Base-by-base conservation (phyloP, 768 basidiomycete genomes). In the Tephrocybe sp. region DNA sequence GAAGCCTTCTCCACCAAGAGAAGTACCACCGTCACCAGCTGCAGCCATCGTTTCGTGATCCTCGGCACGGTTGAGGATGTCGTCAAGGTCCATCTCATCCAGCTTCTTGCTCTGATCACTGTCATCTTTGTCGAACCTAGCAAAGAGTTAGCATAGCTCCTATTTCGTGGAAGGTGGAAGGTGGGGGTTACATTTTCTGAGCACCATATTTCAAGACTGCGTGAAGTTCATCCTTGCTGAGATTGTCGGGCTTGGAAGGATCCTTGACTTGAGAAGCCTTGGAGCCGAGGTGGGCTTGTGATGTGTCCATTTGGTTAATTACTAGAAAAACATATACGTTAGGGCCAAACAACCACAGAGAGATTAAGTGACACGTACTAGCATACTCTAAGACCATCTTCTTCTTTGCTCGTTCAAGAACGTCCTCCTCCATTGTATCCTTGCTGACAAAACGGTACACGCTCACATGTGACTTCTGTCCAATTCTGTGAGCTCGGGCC, bases 371-470 rank as follows among this genome's bases (percentile, higher is more conserved):
- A 53, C 45, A 89, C 94, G 66, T 70, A 98, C 95, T 98, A 37
- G 97, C 97, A 76, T 98, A 97, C 69, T 99, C 97, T 56, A 99
- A 76, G 38, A 98, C 93, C 97, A 98, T 98, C 77, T 99, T 98
- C 77, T 93, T 92, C 80, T 95, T 95, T 10, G 97, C 97, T 45
- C 96, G 82, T 73, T 99, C 96, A 40, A 99, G 81, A 17, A 98
- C 90, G 63, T 98, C 97, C 72, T 98, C 97, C 71, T 98, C 97
- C 85, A 98, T 97, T 17, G 96, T 98, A 63, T 98, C 97, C 72
- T 98, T 98, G 65, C 93, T 95, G 63, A 99, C 93, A 66, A 98
- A 94, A 23, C 96, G 88, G 69, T 98, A 98, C 42, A 99, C 97
- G 65, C 86, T 98, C 62, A 99, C 97, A 71, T 99, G 97, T 32